Percentiles rank a stretch among this genome's conserved stretches.
These are phyloP conservation scores for Iris macrosiphon DNA, from an alignment of 106 monocot genomes.

Conservation along the genomic window DNA sequence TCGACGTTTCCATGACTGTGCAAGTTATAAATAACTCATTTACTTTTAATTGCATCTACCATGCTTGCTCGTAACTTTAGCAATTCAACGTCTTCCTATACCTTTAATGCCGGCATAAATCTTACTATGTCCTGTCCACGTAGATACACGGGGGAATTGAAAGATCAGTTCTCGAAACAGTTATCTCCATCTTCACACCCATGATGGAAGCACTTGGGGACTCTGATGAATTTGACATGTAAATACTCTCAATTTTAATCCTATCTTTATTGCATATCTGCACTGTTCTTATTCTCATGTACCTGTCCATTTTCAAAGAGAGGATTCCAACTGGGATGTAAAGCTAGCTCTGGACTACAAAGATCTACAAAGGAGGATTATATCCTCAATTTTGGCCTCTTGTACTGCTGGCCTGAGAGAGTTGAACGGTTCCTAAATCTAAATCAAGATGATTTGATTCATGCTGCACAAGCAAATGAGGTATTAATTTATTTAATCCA, in stretches of 20 bases:
- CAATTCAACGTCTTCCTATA: not conserved
- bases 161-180: slow-evolving; percentile 46
- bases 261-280: not conserved
- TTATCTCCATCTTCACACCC: slow-evolving; percentile 69
- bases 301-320: slow-evolving; percentile 37
- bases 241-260: not conserved
- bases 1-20: no score
- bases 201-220: slow-evolving; percentile 55
- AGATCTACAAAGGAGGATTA: slow-evolving; percentile 51
- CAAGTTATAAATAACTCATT: no score
- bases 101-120: not conserved
- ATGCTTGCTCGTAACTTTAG: not conserved
- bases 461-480: no score
- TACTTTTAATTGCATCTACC: no score
- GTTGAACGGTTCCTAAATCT: slow-evolving; percentile 8
- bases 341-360: slow-evolving; percentile 68
- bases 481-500: no score
- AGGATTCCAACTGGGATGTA: slow-evolving; percentile 65
- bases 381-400: slow-evolving; percentile 57
- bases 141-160: slow-evolving; percentile 33
- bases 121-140: not conserved
- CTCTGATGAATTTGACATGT: slow-evolving; percentile 30
- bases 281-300: no score
- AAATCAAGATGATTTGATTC: no score
- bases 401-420: slow-evolving; percentile 34